Base-by-base conservation (phyloP, 2,329 filamentous ascomycete genomes). In the Didymella keratinophila region DNA sequence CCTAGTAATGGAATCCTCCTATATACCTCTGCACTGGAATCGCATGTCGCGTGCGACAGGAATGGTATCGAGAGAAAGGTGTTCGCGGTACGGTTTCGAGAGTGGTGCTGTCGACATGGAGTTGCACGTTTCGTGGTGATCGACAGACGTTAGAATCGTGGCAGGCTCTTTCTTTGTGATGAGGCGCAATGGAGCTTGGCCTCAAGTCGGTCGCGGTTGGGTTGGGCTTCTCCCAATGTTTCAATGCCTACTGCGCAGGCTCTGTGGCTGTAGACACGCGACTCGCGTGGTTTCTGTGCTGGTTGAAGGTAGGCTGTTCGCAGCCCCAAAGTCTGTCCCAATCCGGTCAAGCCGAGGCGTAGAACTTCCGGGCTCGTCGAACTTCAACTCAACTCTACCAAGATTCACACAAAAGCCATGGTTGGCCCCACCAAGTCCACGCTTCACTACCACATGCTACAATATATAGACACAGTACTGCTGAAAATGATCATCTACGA, bases 51-150 rank as follows among this genome's bases (percentile, higher is more conserved):
- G 55, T 42, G 61, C 41, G 61, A 64, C 48, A 45, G 52, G 36
- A 47, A 16, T 14, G 41, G 30, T 49, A 28, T 39, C 41, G 37
- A 32, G 44, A 34, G 18, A 32, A 47, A 52, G 37, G 28, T 50
- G 43, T 47, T 42, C 41, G 39, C 52, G 47, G 52, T 53, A 28
- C 25, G 18, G 34, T 14, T 42, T 52, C 34, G 52, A 48, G 23
- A 49, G 42, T 47, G 61, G 47, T 48, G 65, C 56, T 47, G 59
- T 55, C 60, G 65, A 63, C 61, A 67, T 61, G 52, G 49, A 66
- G 57, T 55, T 61, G 49, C 47, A 52, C 55, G 41, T 51, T 52
- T 60, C 52, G 63, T 52, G 49, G 25, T 36, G 58, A 50, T 50
- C 39, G 58, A 41, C 48, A 50, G 54, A 53, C 42, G 57, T 56